phyloP scores from a whole-genome alignment of 805 yeast species.

The Saccharomycopsis vini region DNA sequence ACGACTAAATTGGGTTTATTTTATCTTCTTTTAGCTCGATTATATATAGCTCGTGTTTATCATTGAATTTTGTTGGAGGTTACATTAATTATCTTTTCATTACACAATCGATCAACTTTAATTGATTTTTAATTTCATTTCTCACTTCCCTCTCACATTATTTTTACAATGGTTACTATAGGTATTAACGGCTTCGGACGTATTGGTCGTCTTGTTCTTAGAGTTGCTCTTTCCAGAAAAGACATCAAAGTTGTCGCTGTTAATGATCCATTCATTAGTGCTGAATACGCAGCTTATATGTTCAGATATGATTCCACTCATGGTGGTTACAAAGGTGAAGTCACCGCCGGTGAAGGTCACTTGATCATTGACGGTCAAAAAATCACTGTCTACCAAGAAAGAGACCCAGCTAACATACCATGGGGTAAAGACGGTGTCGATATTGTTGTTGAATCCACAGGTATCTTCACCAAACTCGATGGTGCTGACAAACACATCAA shows the following conservation, averaged over 20 bases:
- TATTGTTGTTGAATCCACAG: constrained; percentile 86
- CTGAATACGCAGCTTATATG: constrained; percentile 66
- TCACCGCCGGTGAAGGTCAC: constrained; percentile 41
- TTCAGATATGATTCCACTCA: constrained; percentile 70
- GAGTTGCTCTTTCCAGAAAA: constrained; percentile 49
- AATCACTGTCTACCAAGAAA: constrained; percentile 50
- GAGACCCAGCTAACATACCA: constrained; percentile 80
- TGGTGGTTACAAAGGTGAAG: constrained; percentile 54
- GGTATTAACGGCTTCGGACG: constrained; percentile 63
- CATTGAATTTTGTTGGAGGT: too few species aligned
- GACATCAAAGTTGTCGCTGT: constrained; percentile 53
- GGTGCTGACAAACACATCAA: constrained; percentile 78
- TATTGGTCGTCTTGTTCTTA: constrained; percentile 60
- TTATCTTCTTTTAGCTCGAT: too few species aligned
- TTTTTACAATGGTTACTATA: background rate
- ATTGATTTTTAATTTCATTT: too few species aligned
- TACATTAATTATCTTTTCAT: too few species aligned
- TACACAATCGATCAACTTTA: too few species aligned
- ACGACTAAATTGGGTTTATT: too few species aligned
- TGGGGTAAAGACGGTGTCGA: constrained; percentile 82
- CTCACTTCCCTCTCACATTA: too few species aligned
- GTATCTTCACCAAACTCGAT: constrained; percentile 79
- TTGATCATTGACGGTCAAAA: constrained; percentile 45
- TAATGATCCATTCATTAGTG: constrained; percentile 62
- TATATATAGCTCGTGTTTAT: too few species aligned